Conservation (phyloP, 176 grass and related monocot genomes). For the Dendrocalamus sinicus region DNA sequence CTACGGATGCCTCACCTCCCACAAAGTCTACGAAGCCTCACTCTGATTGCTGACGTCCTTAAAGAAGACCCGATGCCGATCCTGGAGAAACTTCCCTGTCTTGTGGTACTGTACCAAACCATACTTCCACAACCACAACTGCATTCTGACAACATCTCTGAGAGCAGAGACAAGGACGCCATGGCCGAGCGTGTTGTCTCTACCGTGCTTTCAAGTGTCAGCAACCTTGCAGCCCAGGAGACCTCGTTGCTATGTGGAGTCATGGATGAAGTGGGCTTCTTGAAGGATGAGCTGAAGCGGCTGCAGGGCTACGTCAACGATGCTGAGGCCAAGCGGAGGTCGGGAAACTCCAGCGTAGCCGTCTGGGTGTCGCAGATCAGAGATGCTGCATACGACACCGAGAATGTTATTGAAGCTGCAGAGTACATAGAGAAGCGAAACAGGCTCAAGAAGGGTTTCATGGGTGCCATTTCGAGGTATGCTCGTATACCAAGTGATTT, state of each 20-base stretch:
- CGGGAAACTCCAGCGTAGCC: neutral
- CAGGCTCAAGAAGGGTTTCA: neutral
- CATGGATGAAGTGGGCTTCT: neutral
- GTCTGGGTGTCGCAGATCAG: neutral
- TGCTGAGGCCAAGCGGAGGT: neutral
- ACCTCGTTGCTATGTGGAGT: neutral
- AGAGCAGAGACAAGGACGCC: no score
- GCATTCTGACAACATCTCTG: no score
- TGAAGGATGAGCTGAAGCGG: neutral
- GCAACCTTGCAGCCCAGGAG: neutral
- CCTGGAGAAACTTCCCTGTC: no score
- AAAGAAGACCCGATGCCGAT: no score
- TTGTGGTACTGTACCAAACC: no score
- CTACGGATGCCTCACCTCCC: no score
- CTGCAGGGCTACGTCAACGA: conserved; percentile 4
- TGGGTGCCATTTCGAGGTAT: neutral
- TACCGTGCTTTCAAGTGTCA: neutral
- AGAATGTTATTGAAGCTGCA: conserved; percentile 21
- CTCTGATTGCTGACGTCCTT: no score
- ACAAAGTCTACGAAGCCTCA: no score
- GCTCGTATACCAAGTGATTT: conserved; percentile 11
- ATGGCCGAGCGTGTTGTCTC: no score
- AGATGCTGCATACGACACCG: neutral
- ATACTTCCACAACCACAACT: no score
- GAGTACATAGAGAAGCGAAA: neutral